Evolutionary conservation across 2,329 filamentous ascomycete genomes (phyloP).

Genomic region (Aureobasidium sp.): DNA sequence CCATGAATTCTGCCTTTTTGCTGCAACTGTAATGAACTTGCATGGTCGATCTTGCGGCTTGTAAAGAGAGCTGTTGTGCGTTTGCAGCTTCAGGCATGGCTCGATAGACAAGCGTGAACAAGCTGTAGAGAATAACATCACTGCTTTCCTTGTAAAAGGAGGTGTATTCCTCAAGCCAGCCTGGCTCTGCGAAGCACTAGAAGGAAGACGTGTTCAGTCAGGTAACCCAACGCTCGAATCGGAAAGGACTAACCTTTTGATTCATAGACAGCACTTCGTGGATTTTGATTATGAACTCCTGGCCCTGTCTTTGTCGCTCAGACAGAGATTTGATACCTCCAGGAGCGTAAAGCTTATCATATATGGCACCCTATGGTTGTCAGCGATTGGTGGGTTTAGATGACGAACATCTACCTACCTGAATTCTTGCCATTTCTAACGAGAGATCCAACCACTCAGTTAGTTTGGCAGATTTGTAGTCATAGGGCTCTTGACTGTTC

Average conservation of each 20-base stretch:
- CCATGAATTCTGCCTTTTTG: not conserved
- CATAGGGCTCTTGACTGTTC: not conserved
- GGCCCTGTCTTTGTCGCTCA: not conserved
- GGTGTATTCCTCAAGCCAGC: not conserved
- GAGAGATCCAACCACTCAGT: not conserved
- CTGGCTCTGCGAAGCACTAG: not conserved
- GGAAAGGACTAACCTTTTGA: not conserved
- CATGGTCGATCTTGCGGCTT: slow-evolving; percentile 10
- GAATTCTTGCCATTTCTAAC: not conserved
- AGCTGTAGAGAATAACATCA: slow-evolving; percentile 8
- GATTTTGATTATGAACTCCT: not conserved
- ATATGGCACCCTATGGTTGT: slow-evolving; percentile 1
- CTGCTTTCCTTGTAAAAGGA: not conserved
- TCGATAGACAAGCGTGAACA: slow-evolving; percentile 15
- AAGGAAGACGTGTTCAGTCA: not conserved
- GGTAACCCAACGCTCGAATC: not conserved
- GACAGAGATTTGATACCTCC: slow-evolving; percentile 17
- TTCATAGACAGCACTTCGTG: not conserved
- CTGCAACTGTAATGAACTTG: slow-evolving; percentile 3
- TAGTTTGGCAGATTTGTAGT: not conserved
- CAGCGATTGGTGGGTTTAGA: not conserved
- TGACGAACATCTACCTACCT: not conserved
- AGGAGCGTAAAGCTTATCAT: slow-evolving; percentile 16
- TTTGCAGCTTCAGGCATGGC: slow-evolving; percentile 1
- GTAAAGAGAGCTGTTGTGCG: not conserved